A percentile compares a stretch with the other conserved stretches of the same genome.
Conservation (phyloP, 2,329 filamentous ascomycete genomes). For the Ophiosphaerella korrae region DNA sequence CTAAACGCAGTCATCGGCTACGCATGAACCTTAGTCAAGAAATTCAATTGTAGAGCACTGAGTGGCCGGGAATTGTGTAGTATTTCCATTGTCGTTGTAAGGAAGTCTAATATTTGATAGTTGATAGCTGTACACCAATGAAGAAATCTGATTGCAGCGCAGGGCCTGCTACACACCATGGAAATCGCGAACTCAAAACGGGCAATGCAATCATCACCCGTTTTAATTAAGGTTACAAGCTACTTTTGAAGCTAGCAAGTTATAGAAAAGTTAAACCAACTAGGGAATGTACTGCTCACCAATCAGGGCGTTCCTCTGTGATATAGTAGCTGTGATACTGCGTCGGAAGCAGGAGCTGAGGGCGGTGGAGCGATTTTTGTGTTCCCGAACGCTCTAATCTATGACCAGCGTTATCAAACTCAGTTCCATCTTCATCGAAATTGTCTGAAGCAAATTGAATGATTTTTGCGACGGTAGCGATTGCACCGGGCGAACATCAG, state of each 20-base stretch:
- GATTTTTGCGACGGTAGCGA: constrained; percentile 1
- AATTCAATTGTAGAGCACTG: too few species aligned
- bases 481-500: background rate
- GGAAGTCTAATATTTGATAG: too few species aligned
- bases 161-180: constrained; percentile 11
- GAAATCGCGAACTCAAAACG: constrained; percentile 13
- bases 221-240: constrained; percentile 4
- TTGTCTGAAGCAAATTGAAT: constrained; percentile 1
- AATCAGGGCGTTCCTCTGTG: constrained; percentile 4
- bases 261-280: constrained; percentile 2
- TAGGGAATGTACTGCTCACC: background rate
- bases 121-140: too few species aligned
- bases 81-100: too few species aligned
- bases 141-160: constrained; percentile 3
- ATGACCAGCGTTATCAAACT: background rate
- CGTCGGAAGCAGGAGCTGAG: constrained; percentile 1
- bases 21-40: too few species aligned
- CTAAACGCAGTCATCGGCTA: too few species aligned
- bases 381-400: background rate
- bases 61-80: too few species aligned
- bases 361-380: background rate
- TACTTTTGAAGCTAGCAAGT: constrained; percentile 10
- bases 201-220: constrained; percentile 2
- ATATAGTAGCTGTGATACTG: constrained; percentile 10
- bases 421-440: background rate